phyloP scores from a whole-genome alignment of 208 protist genomes.

The Leishmania major region DNA sequence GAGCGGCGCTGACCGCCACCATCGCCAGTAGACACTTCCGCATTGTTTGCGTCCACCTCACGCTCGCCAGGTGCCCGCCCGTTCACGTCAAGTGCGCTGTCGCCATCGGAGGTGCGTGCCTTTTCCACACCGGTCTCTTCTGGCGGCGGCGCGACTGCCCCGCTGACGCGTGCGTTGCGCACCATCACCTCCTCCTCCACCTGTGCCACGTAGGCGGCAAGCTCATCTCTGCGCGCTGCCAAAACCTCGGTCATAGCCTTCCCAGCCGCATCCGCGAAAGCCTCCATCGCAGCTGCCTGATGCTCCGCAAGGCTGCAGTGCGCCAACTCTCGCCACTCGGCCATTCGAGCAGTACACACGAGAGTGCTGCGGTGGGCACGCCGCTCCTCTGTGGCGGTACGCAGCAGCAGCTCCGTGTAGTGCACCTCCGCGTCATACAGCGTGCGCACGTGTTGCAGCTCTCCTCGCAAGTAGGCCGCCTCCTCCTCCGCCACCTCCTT shows the following conservation, averaged over 20 bases:
- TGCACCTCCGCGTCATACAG: constrained; percentile 15
- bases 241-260: background rate
- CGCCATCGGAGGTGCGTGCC: background rate
- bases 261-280: constrained; percentile 5
- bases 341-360: background rate
- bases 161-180: background rate
- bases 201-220: background rate
- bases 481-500: constrained; percentile 11
- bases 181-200: background rate
- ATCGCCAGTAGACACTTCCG: background rate
- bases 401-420: constrained; percentile 8
- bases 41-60: background rate
- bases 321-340: constrained; percentile 8
- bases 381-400: constrained; percentile 6
- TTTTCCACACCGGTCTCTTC: background rate
- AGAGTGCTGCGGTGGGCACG: constrained; percentile 4
- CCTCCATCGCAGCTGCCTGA: background rate
- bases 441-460: constrained; percentile 19
- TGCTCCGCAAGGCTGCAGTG: background rate
- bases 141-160: background rate
- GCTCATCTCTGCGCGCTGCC: background rate
- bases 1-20: background rate
- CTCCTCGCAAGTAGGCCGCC: constrained; percentile 10
- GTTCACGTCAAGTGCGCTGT: constrained; percentile 11
- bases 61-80: background rate